Evolutionary conservation across 805 yeast genomes (phyloP), one percentile per base, ranked within the genome.

Genomic region (Kuraishia ogatae): DNA sequence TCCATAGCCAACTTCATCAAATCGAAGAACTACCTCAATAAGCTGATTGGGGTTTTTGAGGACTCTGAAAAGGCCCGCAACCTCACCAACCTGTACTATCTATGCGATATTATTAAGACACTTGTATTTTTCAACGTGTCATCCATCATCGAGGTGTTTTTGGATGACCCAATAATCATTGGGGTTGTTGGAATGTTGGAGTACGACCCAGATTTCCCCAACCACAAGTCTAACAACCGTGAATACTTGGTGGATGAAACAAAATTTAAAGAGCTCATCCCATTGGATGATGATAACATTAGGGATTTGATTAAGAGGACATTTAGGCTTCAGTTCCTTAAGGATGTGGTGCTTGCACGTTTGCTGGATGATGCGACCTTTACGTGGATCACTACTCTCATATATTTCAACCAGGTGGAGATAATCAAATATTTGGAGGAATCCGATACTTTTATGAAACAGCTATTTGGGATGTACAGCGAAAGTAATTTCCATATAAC

Each of bases 181-280:
- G 87, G 87, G 1, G 71, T 89, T 2, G 79, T 85, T 13, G 96
- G 97, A 0, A 86, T 90, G 13, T 70, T 93, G 51, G 99, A 94
- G 67, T 87, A 90, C 67, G 97, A 94, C 66, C 87, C 94, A 0
- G 96, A 89, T 55, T 89, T 80, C 62, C 97, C 97, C 1, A 76
- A 76, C 15, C 77, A 78, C 59, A 91, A 89, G 67, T 89, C 97
- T 2, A 86, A 89, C 61, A 89, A 89, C 70, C 73, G 97, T 53
- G 81, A 81, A 22, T 86, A 80, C 63, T 66, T 90, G 35, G 64
- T 66, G 2, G 78, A 83, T 58, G 81, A 82, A 50, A 70, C 84
- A 6, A 75, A 76, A 48, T 86, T 88, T 70, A 86, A 85, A 66
- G 85, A 86, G 60, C 87, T 91, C 2, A 71, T 89, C 17, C 90